phyloP scores from a whole-genome alignment of 2,329 filamentous ascomycete genomes.

The Arthrobotrys conoides region DNA sequence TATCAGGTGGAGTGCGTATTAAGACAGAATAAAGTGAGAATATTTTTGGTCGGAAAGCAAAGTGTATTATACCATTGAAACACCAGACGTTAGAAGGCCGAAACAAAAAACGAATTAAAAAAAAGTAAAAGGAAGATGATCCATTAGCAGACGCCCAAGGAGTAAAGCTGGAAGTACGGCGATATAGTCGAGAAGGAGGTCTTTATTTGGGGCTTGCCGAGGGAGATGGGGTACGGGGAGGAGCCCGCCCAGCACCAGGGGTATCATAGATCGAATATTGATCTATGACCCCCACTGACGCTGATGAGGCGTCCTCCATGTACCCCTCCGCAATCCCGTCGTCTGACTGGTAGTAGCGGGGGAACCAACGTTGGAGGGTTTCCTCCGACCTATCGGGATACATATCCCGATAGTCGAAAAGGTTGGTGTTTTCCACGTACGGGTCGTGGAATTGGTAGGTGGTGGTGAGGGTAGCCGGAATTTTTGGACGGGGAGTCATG shows the following conservation, averaged over 20 bases:
- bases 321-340: neutral
- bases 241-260: constrained; percentile 13
- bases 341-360: constrained; percentile 14
- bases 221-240: constrained; percentile 15
- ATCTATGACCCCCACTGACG: neutral
- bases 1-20: constrained; percentile 2
- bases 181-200: neutral
- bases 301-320: constrained; percentile 5
- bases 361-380: constrained; percentile 38
- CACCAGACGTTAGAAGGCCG: constrained; percentile 36
- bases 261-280: constrained; percentile 25
- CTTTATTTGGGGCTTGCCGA: neutral
- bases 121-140: constrained; percentile 7
- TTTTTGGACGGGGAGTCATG: constrained; percentile 32
- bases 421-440: constrained; percentile 30
- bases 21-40: constrained; percentile 11
- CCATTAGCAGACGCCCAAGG: neutral
- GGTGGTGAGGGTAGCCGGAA: constrained; percentile 12
- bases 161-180: neutral
- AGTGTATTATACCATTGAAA: constrained; percentile 40
- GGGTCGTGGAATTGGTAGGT: constrained; percentile 44
- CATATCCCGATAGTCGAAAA: constrained; percentile 40
- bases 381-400: constrained; percentile 40
- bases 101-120: constrained; percentile 16
- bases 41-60: constrained; percentile 13